Evolutionary conservation across 2,329 filamentous ascomycete species (phyloP), one percentile per base, ranked within the genome.

Genomic region (Cercospora berteroae): DNA sequence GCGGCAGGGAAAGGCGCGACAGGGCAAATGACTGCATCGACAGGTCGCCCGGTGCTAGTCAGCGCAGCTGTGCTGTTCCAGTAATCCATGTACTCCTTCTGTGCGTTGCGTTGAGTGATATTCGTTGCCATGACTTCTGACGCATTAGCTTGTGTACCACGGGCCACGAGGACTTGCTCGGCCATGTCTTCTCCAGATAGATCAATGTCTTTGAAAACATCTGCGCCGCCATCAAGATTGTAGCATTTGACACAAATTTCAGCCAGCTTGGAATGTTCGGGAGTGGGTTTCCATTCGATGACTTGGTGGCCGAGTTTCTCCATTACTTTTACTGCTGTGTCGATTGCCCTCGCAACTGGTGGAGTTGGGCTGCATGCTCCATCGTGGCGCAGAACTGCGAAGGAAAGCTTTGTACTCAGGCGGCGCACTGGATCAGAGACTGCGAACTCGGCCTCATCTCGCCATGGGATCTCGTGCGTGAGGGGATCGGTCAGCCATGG

Each of bases 401-500:
- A 85, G 3, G 83, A 80, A 18, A 90, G 79, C n/a, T 70, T 72
- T 16, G 71, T 64, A 5, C 63, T 57, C 18, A 74, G 60, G 39
- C 74, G 72, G 31, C 67, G 63, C 16, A 74, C 64, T 7, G 72
- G 74, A 52, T 76, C 73, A 20, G 70, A 69, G 20, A 75, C 62
- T 13, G 84, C 80, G 1, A 83, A 75, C 31, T 80, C 76, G 13
- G 77, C 73, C 3, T 85, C 81, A 25, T 83, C 77, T 2, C 88
- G 83, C 85, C 89, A 92, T 0, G 89, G 89, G 0, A 92, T 80
- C 20, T 90, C 87, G 48, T 87, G 78, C 0, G 89, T 87, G 0
- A 88, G 79, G 0, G 90, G 89, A 75, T 92, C 90, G 69, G 86
- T 79, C 1, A 87, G 77, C 90, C 90, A 92, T 0, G 90, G 90